These are phyloP conservation scores for Malus fusca DNA, from an alignment of 306 rosid species.

Conservation along the genomic window DNA sequence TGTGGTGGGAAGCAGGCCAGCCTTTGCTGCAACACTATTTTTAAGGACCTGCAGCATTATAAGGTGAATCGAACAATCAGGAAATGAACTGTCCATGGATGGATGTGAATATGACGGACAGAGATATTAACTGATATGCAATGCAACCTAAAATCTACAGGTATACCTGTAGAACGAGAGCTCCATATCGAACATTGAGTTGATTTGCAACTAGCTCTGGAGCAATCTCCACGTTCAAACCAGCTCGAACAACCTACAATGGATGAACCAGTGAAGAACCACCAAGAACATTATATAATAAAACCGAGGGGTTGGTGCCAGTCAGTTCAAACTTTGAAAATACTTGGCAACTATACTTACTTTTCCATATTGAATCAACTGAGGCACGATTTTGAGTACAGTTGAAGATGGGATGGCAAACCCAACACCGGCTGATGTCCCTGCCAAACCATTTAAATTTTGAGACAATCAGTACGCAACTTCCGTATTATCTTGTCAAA, in stretches of 20 bases:
- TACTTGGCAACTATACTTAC: slow-evolving; percentile 26
- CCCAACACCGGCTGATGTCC: slow-evolving; percentile 97
- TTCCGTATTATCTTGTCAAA: slow-evolving; percentile 4
- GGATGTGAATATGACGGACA: background rate
- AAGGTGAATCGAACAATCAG: background rate
- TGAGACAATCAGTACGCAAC: background rate
- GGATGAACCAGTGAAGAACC: slow-evolving; percentile 12
- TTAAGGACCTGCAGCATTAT: slow-evolving; percentile 57
- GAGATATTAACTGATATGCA: background rate
- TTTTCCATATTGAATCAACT: slow-evolving; percentile 77
- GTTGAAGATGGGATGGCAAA: slow-evolving; percentile 94
- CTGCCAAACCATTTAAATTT: slow-evolving; percentile 34
- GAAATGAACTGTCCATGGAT: background rate
- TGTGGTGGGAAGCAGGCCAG: slow-evolving; percentile 70
- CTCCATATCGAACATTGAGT: slow-evolving; percentile 89
- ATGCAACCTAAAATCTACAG: background rate
- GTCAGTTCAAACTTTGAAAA: background rate
- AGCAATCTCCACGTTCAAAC: slow-evolving; percentile 78
- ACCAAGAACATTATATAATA: background rate
- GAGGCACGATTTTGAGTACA: slow-evolving; percentile 72
- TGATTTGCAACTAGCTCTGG: slow-evolving; percentile 78
- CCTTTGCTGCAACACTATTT: slow-evolving; percentile 72
- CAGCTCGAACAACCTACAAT: slow-evolving; percentile 70
- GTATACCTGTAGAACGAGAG: slow-evolving; percentile 70
- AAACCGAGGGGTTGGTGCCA: background rate